Conservation (phyloP, 371 early-diverging fungal genomes). For the Syncephalastrum monosporum region DNA sequence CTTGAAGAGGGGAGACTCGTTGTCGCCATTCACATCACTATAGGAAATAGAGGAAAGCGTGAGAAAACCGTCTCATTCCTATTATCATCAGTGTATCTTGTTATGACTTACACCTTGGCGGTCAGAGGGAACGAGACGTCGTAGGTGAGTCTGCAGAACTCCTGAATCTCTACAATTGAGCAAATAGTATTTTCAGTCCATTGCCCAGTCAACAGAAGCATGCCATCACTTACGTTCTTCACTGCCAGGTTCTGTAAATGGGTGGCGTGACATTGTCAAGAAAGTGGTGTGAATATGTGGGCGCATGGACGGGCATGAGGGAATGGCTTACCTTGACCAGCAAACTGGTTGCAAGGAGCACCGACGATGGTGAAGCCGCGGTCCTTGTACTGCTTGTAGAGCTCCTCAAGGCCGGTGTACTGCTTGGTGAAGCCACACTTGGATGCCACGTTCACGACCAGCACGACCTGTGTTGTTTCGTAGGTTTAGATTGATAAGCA, state of each 20-base stretch:
- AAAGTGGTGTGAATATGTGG: background rate
- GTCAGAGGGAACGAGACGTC: slow-evolving; percentile 82
- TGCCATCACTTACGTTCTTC: slow-evolving; percentile 37
- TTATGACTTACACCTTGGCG: slow-evolving; percentile 62
- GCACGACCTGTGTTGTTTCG: slow-evolving; percentile 60
- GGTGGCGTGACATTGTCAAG: background rate
- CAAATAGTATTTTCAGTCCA: slow-evolving; percentile 18
- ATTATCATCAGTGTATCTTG: too few relatives aligned
- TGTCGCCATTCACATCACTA: slow-evolving; percentile 79
- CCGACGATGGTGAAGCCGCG: slow-evolving; percentile 74
- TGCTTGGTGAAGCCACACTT: slow-evolving; percentile 94
- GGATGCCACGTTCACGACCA: slow-evolving; percentile 95
- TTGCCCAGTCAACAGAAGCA: background rate
- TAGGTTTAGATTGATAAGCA: background rate
- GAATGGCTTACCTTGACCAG: slow-evolving; percentile 63
- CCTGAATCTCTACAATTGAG: slow-evolving; percentile 51
- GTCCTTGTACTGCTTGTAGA: slow-evolving; percentile 82
- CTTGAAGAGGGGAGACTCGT: slow-evolving; percentile 72
- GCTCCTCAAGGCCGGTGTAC: slow-evolving; percentile 77
- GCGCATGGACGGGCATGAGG: background rate
- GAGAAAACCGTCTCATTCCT: background rate
- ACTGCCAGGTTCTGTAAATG: slow-evolving; percentile 50
- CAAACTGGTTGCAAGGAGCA: slow-evolving; percentile 93
- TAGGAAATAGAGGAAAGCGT: background rate
- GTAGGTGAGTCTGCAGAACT: slow-evolving; percentile 67